Conservation (phyloP, 208 protist genomes). For the Histomonas meleagridis region DNA sequence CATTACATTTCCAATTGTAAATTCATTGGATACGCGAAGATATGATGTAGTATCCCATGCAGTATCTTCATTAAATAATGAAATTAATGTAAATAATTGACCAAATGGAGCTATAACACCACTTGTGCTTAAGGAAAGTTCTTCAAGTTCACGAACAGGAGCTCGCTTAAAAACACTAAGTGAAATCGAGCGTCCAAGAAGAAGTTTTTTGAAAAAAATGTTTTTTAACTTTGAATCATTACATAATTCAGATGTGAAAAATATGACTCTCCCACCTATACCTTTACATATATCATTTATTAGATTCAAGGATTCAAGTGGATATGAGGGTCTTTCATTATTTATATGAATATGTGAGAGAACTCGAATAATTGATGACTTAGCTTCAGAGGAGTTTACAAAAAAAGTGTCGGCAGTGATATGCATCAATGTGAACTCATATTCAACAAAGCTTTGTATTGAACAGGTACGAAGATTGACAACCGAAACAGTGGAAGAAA, state of each 20-base stretch:
- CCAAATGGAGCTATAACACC: neutral
- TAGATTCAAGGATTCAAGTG: too few relatives aligned
- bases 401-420: neutral
- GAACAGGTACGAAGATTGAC: neutral
- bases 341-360: too few relatives aligned
- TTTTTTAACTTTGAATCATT: neutral
- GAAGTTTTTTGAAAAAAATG: neutral
- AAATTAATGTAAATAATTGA: neutral
- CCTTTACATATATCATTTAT: too few relatives aligned
- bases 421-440: neutral
- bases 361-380: too few relatives aligned
- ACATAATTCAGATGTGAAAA: neutral
- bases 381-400: neutral
- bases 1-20: neutral
- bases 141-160: neutral
- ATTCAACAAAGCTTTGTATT: neutral
- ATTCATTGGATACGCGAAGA: neutral
- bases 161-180: neutral
- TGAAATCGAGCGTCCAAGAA: neutral
- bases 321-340: too few relatives aligned
- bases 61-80: neutral
- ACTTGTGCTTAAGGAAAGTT: neutral
- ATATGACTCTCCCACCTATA: neutral
- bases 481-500: neutral
- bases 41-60: neutral